Conservation (phyloP, 2,329 filamentous ascomycete genomes). For the Botryotinia convoluta region DNA sequence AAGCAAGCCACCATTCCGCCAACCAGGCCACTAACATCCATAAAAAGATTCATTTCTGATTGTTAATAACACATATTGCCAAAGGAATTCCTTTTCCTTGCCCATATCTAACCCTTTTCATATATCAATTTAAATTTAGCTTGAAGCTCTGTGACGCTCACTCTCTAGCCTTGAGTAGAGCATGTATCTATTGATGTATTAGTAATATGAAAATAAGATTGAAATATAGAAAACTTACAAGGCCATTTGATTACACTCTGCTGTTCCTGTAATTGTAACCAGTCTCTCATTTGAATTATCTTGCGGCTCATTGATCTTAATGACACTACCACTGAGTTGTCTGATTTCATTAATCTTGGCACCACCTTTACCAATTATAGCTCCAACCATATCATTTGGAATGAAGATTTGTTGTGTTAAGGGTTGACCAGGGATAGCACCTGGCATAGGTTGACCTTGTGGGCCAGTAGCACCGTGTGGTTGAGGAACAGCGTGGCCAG, state of each 20-base stretch:
- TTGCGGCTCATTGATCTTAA: constrained; percentile 99
- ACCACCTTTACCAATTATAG: constrained; percentile 55
- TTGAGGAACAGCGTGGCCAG: constrained; percentile 63
- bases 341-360: constrained; percentile 99
- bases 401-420: constrained; percentile 78
- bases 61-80: neutral
- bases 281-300: constrained; percentile 98
- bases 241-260: constrained; percentile 99
- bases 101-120: neutral
- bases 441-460: constrained; percentile 72
- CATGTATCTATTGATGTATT: constrained; percentile 52
- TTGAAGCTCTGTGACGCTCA: constrained; percentile 36
- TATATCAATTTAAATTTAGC: constrained; percentile 5
- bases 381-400: constrained; percentile 96
- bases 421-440: constrained; percentile 73
- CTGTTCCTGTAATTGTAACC: constrained; percentile 96
- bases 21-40: constrained; percentile 5
- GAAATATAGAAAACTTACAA: constrained; percentile 55
- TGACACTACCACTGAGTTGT: constrained; percentile 93
- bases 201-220: neutral
- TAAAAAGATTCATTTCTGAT: constrained; percentile 1
- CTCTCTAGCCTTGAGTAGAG: constrained; percentile 92
- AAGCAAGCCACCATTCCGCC: neutral
- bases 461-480: constrained; percentile 63
- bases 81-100: neutral